Conservation (phyloP, 177 flowering plant species). For the Tripterygium wilfordii region DNA sequence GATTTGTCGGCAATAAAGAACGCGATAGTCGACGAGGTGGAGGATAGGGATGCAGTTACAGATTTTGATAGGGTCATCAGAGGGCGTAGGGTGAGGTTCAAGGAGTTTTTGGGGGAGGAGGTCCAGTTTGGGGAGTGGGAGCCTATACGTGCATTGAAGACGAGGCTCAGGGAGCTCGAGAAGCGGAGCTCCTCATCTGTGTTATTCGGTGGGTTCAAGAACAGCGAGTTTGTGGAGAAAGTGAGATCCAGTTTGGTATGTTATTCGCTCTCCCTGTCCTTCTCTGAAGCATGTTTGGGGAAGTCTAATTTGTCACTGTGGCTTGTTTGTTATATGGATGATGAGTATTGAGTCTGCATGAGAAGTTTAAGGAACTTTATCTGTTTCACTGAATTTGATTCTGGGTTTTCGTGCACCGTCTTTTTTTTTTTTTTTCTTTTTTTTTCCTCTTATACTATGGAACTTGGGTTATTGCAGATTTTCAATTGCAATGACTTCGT, state of each 20-base stretch:
- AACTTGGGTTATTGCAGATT: too few species aligned
- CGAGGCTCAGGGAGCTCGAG: constrained; percentile 73
- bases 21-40: constrained; percentile 72
- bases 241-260: constrained; percentile 78
- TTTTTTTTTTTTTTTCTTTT: too few species aligned
- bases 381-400: too few species aligned
- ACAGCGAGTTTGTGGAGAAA: constrained; percentile 74
- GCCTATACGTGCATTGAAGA: constrained; percentile 65
- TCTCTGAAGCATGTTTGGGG: not conserved
- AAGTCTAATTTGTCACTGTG: too few species aligned
- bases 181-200: constrained; percentile 42
- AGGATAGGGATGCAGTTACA: constrained; percentile 22
- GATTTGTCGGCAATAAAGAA: constrained; percentile 73
- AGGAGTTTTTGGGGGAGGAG: constrained; percentile 39
- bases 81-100: constrained; percentile 33
- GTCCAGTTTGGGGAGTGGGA: constrained; percentile 64
- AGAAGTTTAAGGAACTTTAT: too few species aligned
- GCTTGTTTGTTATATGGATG: too few species aligned
- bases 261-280: not conserved
- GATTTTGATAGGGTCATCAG: constrained; percentile 29
- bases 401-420: too few species aligned
- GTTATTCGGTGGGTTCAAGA: constrained; percentile 56
- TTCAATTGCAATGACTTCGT: too few species aligned
- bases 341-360: too few species aligned
- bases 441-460: too few species aligned